Percentiles rank a stretch among this genome's conserved stretches.
These are phyloP conservation scores for Talaromyces amestolkiae DNA, from an alignment of 2,329 filamentous ascomycete species.

Conservation along the genomic window DNA sequence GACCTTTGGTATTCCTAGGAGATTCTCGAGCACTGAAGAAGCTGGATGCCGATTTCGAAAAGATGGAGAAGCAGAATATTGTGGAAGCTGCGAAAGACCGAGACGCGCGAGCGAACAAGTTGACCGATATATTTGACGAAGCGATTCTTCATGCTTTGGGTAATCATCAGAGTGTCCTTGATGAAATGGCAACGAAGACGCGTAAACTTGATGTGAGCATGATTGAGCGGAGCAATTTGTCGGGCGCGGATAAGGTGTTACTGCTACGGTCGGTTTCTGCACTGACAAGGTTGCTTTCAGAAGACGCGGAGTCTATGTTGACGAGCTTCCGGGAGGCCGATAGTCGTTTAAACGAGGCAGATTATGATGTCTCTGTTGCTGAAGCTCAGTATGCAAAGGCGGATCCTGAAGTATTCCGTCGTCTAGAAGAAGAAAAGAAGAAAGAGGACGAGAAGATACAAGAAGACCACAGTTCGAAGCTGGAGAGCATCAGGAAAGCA, in stretches of 20 bases:
- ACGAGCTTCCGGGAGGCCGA: slow-evolving; percentile 50
- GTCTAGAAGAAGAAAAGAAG: slow-evolving; percentile 46
- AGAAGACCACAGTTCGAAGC: slow-evolving; percentile 41
- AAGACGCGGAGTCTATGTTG: slow-evolving; percentile 48
- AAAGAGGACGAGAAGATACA: slow-evolving; percentile 50
- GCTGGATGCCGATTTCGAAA: slow-evolving; percentile 49
- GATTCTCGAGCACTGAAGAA: slow-evolving; percentile 52
- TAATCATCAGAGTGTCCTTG: slow-evolving; percentile 52
- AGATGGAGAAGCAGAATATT: slow-evolving; percentile 51
- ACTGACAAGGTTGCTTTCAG: slow-evolving; percentile 40
- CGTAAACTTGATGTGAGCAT: slow-evolving; percentile 35
- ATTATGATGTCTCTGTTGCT: slow-evolving; percentile 55
- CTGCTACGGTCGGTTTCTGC: slow-evolving; percentile 40
- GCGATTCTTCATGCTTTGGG: slow-evolving; percentile 51
- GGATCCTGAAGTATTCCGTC: slow-evolving; percentile 41
- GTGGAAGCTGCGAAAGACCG: slow-evolving; percentile 50
- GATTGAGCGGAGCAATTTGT: slow-evolving; percentile 32
- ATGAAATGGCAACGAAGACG: slow-evolving; percentile 47
- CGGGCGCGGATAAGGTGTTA: slow-evolving; percentile 36
- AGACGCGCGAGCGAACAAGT: slow-evolving; percentile 49
- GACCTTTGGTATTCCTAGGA: slow-evolving; percentile 52
- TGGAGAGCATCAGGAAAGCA: slow-evolving; percentile 42
- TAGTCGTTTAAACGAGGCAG: slow-evolving; percentile 50
- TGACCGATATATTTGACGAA: slow-evolving; percentile 53
- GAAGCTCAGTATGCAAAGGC: slow-evolving; percentile 49